Base-by-base conservation (phyloP, 768 basidiomycete genomes). In the Strobilomyces dryophilus region DNA sequence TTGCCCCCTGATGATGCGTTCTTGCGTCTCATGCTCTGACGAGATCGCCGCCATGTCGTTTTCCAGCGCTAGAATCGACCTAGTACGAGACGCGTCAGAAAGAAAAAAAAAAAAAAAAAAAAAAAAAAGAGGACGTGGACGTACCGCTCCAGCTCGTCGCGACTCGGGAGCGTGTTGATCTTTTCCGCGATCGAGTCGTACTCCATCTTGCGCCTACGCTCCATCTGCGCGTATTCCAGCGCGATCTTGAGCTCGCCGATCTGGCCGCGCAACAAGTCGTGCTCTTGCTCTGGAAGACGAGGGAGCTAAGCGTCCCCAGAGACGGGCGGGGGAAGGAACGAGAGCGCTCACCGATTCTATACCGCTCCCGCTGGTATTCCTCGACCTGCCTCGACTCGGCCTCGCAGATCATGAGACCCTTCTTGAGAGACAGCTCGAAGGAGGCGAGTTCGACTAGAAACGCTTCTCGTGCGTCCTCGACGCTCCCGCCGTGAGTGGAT, bases 341-440 rank as follows among this genome's bases (percentile, higher is more conserved):
- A 48, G 42, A 7, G 12, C n/a, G 75, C 81, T 42, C 65, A 88
- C 91, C 88, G 62, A 92, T 88, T 56, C 80, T 71, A 59, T 80
- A 77, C 45, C 80, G 79, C 61, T 90, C 89, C 41, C 78, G 74
- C 60, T 89, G 79, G 64, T 93, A 93, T 66, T 91, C 85, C 61
- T 89, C 84, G 1, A 92, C 90, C 71, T 93, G 89, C 61, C 90
- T 77, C 48, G 81, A 79, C 72, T 93, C 91, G 8, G 90, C 92
- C 64, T 92, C 85, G 61, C 89, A 92, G 42, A 90, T 84, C 82
- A 92, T 87, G 34, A 77, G 74, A 58, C 81, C 87, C 71, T 92
- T 93, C 73, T 85, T 81, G 59, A 93, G 72, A 50, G 81, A 70
- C 54, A 92, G 67, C 65, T 88, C 82, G 63, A 92, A 92, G 11